Evolutionary conservation across 208 protist species (phyloP).

Genomic region (Lotmaria passim): DNA sequence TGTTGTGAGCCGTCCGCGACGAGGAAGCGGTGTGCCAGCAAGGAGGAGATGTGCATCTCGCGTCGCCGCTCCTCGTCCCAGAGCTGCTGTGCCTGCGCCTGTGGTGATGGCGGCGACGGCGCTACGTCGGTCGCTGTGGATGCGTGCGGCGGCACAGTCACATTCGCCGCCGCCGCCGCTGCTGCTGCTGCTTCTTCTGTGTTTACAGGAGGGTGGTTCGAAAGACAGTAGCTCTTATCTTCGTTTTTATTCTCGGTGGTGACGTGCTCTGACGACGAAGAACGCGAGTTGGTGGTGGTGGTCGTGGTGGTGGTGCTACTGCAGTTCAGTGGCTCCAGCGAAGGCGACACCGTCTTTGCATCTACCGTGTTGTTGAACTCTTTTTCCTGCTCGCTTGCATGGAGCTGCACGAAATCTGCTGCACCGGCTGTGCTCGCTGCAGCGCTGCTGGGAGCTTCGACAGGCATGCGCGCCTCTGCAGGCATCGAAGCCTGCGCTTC

Average conservation of each 20-base stretch:
- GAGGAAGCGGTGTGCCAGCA: slow-evolving; percentile 55
- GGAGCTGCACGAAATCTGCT: too few species aligned
- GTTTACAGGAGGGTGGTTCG: too few species aligned
- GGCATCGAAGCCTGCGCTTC: too few species aligned
- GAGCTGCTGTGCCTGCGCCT: slow-evolving; percentile 9
- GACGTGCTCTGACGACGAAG: not conserved
- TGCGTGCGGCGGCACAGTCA: not conserved
- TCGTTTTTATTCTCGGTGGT: not conserved
- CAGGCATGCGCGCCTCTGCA: too few species aligned
- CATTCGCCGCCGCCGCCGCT: not conserved
- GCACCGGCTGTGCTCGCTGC: too few species aligned
- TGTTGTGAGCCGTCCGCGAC: slow-evolving; percentile 51
- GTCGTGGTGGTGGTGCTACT: slow-evolving; percentile 33
- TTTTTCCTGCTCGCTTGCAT: not conserved
- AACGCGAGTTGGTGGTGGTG: not conserved
- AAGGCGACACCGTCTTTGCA: slow-evolving; percentile 9
- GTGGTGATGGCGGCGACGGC: not conserved
- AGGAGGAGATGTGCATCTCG: slow-evolving; percentile 9
- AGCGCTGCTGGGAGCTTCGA: too few species aligned
- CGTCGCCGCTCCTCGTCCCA: slow-evolving; percentile 36
- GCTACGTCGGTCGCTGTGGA: not conserved
- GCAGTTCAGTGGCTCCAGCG: slow-evolving; percentile 32
- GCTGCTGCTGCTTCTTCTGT: not conserved
- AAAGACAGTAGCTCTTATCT: not conserved
- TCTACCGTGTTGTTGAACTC: not conserved